A percentile compares a stretch with the other conserved stretches of the same genome.
phyloP scores from a whole-genome alignment of 345 rosid species.

The Corymbia maculata region DNA sequence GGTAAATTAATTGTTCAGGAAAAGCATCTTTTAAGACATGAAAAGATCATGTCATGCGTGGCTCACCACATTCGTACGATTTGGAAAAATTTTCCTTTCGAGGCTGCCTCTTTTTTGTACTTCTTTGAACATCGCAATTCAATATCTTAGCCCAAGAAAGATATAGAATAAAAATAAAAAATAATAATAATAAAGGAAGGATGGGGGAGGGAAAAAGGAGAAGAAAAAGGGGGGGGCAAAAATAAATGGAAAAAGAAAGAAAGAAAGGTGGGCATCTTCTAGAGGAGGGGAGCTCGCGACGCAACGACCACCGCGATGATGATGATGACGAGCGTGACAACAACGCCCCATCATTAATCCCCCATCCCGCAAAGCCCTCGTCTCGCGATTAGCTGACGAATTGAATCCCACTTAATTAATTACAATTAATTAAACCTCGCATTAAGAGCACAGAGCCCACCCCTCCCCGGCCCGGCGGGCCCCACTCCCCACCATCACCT shows the following conservation, averaged over 20 bases:
- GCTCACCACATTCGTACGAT: not conserved
- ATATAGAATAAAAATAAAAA: no score
- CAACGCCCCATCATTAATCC: not conserved
- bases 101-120: not conserved
- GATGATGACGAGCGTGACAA: not conserved
- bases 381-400: not conserved
- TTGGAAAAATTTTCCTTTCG: not conserved
- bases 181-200: no score
- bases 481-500: not conserved
- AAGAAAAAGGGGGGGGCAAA: not conserved
- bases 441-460: not conserved
- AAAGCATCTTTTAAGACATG: not conserved
- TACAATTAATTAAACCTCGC: not conserved
- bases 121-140: not conserved
- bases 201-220: no score
- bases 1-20: not conserved
- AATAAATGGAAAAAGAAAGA: not conserved
- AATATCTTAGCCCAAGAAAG: not conserved
- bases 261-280: not conserved
- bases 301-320: not conserved
- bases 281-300: not conserved
- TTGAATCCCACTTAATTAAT: not conserved
- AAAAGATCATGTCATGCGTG: not conserved
- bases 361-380: not conserved
- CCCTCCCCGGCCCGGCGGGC: not conserved